Conservation (phyloP, 169 alveolate genomes). For the Plasmodium falciparum region DNA sequence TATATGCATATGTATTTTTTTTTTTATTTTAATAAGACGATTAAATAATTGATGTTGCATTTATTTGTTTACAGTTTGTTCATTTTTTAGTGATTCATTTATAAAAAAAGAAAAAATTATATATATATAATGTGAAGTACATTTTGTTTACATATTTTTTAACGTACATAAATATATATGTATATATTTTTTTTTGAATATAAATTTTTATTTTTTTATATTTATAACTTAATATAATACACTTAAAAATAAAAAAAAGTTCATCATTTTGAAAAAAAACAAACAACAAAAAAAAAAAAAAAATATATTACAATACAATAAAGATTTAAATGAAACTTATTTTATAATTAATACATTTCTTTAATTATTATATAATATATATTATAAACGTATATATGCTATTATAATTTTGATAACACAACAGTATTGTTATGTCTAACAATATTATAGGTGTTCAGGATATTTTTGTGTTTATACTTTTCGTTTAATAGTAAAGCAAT, state of each 20-base stretch:
- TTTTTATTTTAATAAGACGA: too few species aligned
- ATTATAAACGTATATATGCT: neutral
- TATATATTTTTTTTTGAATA: too few species aligned
- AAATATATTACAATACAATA: neutral
- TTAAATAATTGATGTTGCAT: too few species aligned
- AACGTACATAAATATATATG: too few species aligned
- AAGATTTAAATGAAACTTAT: neutral
- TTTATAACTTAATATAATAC: neutral
- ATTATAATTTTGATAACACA: conserved; percentile 26
- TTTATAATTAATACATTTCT: neutral
- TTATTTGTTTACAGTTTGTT: too few species aligned
- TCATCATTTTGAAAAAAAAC: neutral
- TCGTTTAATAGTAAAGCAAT: conserved; percentile 30
- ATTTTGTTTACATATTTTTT: too few species aligned
- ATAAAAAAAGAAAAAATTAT: too few species aligned
- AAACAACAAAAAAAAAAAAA: neutral
- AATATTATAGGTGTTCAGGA: conserved; percentile 29
- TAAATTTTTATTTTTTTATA: too few species aligned
- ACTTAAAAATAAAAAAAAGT: neutral
- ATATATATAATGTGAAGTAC: too few species aligned
- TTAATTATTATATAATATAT: neutral
- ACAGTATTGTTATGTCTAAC: neutral
- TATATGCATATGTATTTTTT: too few species aligned
- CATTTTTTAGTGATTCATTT: too few species aligned
- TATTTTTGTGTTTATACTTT: conserved; percentile 36